Evolutionary conservation across 108 stramenopile genomes (phyloP).

Genomic region (Discostella pseudostelligera): DNA sequence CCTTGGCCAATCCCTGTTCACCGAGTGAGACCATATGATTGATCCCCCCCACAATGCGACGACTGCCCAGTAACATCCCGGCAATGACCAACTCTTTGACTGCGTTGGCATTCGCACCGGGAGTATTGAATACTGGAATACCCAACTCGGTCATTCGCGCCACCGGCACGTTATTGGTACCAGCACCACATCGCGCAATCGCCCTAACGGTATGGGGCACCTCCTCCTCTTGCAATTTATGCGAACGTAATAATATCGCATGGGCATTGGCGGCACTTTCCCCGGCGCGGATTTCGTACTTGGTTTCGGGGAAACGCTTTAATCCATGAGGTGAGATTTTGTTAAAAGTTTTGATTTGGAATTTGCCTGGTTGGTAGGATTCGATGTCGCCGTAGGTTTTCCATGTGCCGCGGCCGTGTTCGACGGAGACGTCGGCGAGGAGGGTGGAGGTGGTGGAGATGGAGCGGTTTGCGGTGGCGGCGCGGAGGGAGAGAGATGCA

Average conservation of each 20-base stretch:
- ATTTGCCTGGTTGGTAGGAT: slow-evolving; percentile 77
- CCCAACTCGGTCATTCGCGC: slow-evolving; percentile 91
- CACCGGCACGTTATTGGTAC: slow-evolving; percentile 94
- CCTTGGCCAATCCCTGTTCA: slow-evolving; percentile 73
- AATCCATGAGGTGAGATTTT: slow-evolving; percentile 87
- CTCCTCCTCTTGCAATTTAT: slow-evolving; percentile 88
- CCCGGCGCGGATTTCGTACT: slow-evolving; percentile 66
- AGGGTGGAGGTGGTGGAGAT: slow-evolving; percentile 14
- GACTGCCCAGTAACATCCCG: slow-evolving; percentile 78
- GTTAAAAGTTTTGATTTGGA: slow-evolving; percentile 91
- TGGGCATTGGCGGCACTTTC: slow-evolving; percentile 64
- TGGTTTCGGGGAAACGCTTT: slow-evolving; percentile 53
- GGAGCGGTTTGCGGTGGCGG: background rate
- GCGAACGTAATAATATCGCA: slow-evolving; percentile 84
- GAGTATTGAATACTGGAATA: slow-evolving; percentile 97
- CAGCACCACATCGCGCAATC: slow-evolving; percentile 94
- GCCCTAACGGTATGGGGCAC: slow-evolving; percentile 79
- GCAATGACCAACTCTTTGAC: slow-evolving; percentile 92
- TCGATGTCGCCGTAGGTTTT: slow-evolving; percentile 75
- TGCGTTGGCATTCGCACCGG: slow-evolving; percentile 95
- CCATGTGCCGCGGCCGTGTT: slow-evolving; percentile 80
- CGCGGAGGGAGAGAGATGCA: too few species aligned
- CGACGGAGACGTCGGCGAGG: slow-evolving; percentile 66
- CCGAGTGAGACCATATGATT: slow-evolving; percentile 86
- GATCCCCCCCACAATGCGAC: slow-evolving; percentile 85